Conservation (phyloP, 805 yeast species). For the Yamadazyma sp. region DNA sequence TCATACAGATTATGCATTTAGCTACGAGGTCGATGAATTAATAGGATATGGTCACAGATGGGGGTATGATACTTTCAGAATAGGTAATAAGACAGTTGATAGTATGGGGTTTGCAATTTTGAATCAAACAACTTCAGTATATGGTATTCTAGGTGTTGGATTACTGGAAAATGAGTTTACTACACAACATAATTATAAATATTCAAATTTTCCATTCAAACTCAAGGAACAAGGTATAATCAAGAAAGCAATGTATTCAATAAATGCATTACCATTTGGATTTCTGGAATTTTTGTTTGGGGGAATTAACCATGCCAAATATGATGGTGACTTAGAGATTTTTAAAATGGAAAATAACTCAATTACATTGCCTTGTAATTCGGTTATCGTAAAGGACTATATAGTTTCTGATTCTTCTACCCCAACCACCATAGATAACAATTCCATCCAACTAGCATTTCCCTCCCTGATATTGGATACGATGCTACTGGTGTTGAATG, state of each 20-base stretch:
- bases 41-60: conserved; percentile 32
- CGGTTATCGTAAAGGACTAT: conserved; percentile 2
- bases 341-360: conserved; percentile 17
- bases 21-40: conserved; percentile 1
- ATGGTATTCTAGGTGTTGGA: conserved; percentile 77
- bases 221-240: conserved; percentile 32
- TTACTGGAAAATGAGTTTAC: conserved; percentile 67
- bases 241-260: conserved; percentile 30
- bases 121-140: conserved; percentile 54
- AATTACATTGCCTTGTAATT: conserved; percentile 3
- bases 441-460: conserved; percentile 2
- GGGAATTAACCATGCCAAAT: conserved; percentile 28
- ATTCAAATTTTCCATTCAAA: conserved; percentile 38
- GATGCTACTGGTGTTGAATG: conserved; percentile 1
- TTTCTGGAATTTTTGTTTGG: conserved; percentile 27
- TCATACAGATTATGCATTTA: background rate
- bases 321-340: conserved; percentile 18
- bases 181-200: conserved; percentile 19
- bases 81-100: conserved; percentile 48
- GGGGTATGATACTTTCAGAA: conserved; percentile 62
- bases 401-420: background rate
- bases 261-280: conserved; percentile 25
- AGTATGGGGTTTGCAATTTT: conserved; percentile 73
- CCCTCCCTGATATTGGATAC: conserved; percentile 1
- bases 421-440: conserved; percentile 4